Evolutionary conservation across 208 protist genomes (phyloP).

Genomic region (Herpetomonas tarakana): DNA sequence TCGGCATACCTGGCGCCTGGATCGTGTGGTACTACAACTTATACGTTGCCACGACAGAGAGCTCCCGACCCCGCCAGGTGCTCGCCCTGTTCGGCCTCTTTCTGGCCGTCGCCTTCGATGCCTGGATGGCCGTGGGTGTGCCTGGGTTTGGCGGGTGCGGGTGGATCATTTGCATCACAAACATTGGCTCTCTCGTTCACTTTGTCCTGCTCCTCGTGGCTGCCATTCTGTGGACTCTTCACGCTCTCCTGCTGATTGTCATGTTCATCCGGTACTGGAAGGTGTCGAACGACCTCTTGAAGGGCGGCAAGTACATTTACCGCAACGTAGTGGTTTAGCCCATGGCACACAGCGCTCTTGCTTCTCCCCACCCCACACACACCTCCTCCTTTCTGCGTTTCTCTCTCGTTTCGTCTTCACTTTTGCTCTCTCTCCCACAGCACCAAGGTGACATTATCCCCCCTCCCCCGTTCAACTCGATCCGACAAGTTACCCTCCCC

Average conservation of each 20-base stretch:
- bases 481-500: too few relatives aligned
- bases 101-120: conserved; percentile 59
- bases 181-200: neutral
- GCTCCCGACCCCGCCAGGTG: conserved; percentile 38
- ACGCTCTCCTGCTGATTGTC: conserved; percentile 42
- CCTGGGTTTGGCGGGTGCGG: conserved; percentile 68
- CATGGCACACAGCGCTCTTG: too few relatives aligned
- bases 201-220: conserved; percentile 55
- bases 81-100: conserved; percentile 62
- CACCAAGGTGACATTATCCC: too few relatives aligned
- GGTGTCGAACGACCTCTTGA: conserved; percentile 26
- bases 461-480: too few relatives aligned
- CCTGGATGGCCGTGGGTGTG: conserved; percentile 80
- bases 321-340: conserved; percentile 24
- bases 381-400: too few relatives aligned
- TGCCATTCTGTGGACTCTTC: conserved; percentile 66
- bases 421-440: too few relatives aligned
- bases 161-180: conserved; percentile 54
- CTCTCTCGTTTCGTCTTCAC: too few relatives aligned
- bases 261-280: conserved; percentile 55
- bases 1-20: conserved; percentile 78
- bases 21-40: conserved; percentile 85
- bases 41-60: conserved; percentile 44
- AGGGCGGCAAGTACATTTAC: conserved; percentile 28
- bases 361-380: too few relatives aligned